phyloP scores from a whole-genome alignment of 2,329 filamentous ascomycete species.

The Metarhizium humberi region DNA sequence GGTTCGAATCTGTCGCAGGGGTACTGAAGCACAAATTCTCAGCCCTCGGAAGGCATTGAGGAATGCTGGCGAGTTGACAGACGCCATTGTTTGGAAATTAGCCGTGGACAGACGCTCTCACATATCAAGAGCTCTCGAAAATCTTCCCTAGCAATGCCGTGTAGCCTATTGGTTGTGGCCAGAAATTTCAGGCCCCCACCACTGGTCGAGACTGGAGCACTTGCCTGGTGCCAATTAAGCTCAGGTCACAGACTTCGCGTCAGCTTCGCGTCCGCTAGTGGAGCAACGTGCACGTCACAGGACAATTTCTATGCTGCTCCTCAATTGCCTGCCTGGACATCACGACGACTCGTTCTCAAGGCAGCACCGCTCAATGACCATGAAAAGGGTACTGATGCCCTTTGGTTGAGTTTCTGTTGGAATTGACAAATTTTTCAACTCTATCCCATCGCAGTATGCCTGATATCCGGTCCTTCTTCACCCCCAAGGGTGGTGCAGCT shows the following conservation, averaged over 20 bases:
- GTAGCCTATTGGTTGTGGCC: slow-evolving; percentile 9
- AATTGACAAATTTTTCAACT: slow-evolving; percentile 1
- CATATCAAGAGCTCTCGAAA: slow-evolving; percentile 21
- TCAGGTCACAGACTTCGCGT: slow-evolving; percentile 33
- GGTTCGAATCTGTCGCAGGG: slow-evolving; percentile 28
- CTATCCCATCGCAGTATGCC: slow-evolving; percentile 47
- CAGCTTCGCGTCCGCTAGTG: slow-evolving; percentile 30
- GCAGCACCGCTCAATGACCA: slow-evolving; percentile 14
- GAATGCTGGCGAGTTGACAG: slow-evolving; percentile 33
- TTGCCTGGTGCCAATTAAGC: slow-evolving; percentile 19
- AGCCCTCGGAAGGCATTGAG: slow-evolving; percentile 42
- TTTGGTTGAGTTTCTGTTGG: slow-evolving; percentile 1
- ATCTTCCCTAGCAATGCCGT: slow-evolving; percentile 13
- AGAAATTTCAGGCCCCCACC: slow-evolving; percentile 14
- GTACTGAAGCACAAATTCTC: slow-evolving; percentile 31
- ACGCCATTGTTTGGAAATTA: slow-evolving; percentile 33
- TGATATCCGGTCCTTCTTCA: slow-evolving; percentile 89
- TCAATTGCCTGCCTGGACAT: slow-evolving; percentile 7
- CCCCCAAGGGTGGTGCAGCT: slow-evolving; percentile 55
- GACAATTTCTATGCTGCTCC: slow-evolving; percentile 18
- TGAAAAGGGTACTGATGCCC: slow-evolving; percentile 11
- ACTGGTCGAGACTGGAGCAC: background rate
- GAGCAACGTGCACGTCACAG: slow-evolving; percentile 24
- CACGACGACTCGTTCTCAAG: slow-evolving; percentile 5
- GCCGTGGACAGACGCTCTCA: slow-evolving; percentile 8